Base-by-base conservation (phyloP, 2,329 filamentous ascomycete species). In the Aspergillus brunneoviolaceus region DNA sequence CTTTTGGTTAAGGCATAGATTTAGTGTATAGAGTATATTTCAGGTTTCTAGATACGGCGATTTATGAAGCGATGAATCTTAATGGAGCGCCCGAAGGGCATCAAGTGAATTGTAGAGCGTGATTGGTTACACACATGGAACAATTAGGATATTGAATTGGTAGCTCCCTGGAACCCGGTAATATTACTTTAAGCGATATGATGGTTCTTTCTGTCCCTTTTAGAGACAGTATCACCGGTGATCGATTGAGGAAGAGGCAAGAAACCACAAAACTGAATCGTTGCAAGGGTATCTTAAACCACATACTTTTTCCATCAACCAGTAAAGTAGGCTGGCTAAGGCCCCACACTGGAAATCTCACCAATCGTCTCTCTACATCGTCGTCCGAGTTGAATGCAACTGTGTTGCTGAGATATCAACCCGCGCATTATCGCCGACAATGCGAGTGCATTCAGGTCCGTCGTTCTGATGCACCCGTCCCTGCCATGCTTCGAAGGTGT, bases 1-100 rank as follows among this genome's bases (percentile, higher is more conserved):
- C 83, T 99, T 72, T 83, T 99, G 69, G 80, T 92, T 72, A 96
- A 92, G 86, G 67, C 72, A 63, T 77, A 76, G 63, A 72, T 56
- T 55, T 61, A 51, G 51, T 25, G 31, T 62, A 65, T 66, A 68
- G 60, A 67, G 50, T 59, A 59, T 49, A 61, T 60, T 57, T 61
- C 51, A 57, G 19, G 31, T 60, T 51, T 60, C 50, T 65, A 71
- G 65, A 69, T 57, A 67, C 49, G 59, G 48, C 48, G 42, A 52
- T 58, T 68, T 62, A 68, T 68, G 66, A 67, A 66, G 60, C 65
- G 51, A 67, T 64, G 63, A 66, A 68, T 62, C 45, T 45, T 60
- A 29, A 67, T 56, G 63, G 60, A 61, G 63, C 62, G 62, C 56
- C 52, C 35, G 47, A 31, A 55, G 25, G 33, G 49, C 51, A 39